Conservation (phyloP, 495 filamentous ascomycete species). For the Amniculicola lignicola region DNA sequence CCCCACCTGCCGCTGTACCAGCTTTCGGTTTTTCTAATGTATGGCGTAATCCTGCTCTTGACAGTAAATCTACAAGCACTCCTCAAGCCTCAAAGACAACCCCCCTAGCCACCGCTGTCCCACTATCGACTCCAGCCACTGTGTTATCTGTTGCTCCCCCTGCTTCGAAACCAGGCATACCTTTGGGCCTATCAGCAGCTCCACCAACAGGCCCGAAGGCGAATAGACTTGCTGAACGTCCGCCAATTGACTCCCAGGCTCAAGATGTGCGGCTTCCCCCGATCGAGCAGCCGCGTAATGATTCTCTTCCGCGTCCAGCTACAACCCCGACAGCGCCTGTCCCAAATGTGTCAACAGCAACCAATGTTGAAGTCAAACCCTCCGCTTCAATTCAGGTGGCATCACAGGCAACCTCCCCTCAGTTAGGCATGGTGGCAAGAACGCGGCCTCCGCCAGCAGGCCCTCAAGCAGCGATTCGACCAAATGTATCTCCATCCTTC, state of each 20-base stretch:
- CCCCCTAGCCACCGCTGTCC: constrained; percentile 1
- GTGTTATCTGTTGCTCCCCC: not conserved
- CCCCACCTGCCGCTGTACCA: constrained; percentile 68
- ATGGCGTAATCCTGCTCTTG: constrained; percentile 36
- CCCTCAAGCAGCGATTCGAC: constrained; percentile 20
- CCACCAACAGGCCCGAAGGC: constrained; percentile 42
- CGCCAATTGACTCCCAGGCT: not conserved
- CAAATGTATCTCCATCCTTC: constrained; percentile 37
- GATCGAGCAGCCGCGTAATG: constrained; percentile 13
- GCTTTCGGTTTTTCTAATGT: constrained; percentile 55
- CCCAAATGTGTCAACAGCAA: too few relatives aligned
- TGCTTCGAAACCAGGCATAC: constrained; percentile 5
- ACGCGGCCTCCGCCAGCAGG: constrained; percentile 26
- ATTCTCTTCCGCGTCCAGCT: constrained; percentile 7
- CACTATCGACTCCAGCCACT: constrained; percentile 2
- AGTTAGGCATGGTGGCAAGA: constrained; percentile 14
- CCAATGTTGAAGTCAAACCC: too few relatives aligned
- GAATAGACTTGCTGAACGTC: constrained; percentile 25
- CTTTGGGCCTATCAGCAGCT: constrained; percentile 18
- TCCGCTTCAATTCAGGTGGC: too few relatives aligned
- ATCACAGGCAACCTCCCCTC: constrained; percentile 17
- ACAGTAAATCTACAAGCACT: constrained; percentile 37
- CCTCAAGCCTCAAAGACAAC: constrained; percentile 5
- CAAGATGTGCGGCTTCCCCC: constrained; percentile 10
- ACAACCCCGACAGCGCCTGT: too few relatives aligned